Percentiles rank a stretch among this genome's conserved stretches.
Conservation (phyloP, 108 stramenopile species). For the Conticribra guillardii region DNA sequence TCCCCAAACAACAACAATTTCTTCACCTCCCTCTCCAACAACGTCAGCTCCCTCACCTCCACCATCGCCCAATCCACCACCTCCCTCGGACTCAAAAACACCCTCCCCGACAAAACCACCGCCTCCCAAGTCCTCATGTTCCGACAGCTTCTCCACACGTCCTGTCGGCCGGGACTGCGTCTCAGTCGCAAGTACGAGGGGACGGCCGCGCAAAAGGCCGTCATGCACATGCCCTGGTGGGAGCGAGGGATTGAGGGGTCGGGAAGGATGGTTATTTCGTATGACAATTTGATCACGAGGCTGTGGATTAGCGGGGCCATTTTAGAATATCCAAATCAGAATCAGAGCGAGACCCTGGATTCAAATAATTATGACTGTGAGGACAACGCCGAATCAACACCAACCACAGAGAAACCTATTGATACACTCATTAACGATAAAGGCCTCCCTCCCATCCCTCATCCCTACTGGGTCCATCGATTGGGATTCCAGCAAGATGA, state of each 20-base stretch:
- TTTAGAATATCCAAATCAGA: no score
- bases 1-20: background rate
- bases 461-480: constrained; percentile 76
- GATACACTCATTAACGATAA: constrained; percentile 68
- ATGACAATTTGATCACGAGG: constrained; percentile 80
- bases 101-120: constrained; percentile 85
- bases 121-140: constrained; percentile 90
- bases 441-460: constrained; percentile 82
- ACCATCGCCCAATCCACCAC: constrained; percentile 27
- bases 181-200: constrained; percentile 73
- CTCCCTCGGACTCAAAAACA: constrained; percentile 57
- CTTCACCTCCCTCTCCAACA: constrained; percentile 7
- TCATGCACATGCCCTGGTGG: constrained; percentile 93
- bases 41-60: constrained; percentile 1
- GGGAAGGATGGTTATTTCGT: constrained; percentile 79
- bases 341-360: no score
- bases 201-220: constrained; percentile 79
- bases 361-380: background rate
- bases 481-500: constrained; percentile 88
- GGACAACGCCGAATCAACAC: background rate
- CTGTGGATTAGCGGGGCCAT: constrained; percentile 85
- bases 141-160: constrained; percentile 84
- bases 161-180: constrained; percentile 79
- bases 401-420: constrained; percentile 4
- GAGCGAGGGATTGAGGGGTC: constrained; percentile 74